Base-by-base conservation (phyloP, 768 basidiomycete genomes). In the Daedalea quercina region DNA sequence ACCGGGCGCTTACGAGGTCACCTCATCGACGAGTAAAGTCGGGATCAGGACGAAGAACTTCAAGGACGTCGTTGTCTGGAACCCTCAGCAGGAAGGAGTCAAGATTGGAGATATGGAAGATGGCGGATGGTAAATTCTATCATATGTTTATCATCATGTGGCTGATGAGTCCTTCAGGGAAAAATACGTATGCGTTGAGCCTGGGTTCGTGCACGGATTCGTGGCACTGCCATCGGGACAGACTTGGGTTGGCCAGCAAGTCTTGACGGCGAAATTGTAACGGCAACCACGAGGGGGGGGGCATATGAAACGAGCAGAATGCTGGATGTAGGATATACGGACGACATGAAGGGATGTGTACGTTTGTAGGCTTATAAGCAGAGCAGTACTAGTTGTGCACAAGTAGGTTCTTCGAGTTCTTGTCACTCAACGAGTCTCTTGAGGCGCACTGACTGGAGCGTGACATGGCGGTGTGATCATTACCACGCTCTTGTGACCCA, bases 51-150 rank as follows among this genome's bases (percentile, higher is more conserved):
- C 76, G 17, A 65, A 53, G n/a, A 76, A 78, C 41, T 70, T 90
- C 57, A 85, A 84, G 62, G 85, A 92, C 54, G 80, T 93, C 7
- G 92, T 94, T n/a, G 72, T 95, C 37, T 98, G 96, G 95, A 98
- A 99, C 71, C 95, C 96, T 7, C 82, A 82, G 60, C 74, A 72
- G 28, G 80, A 77, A 54, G 92, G 92, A 0, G 71, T 73, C 22
- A 85, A 80, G 61, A 87, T 98, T 9, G 81, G 68, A 12, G 95
- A 99, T 64, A 92, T 99, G 91, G 91, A 97, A 63, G 76, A 78
- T 6, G 77, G 78, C 0, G 95, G 94, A 65, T 94, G 90, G 90
- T 93, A 65, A 56, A 80, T 22, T 23, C 2, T 12, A 49, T 28
- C 44, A 47, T 26, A 28, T 47, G 33, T 24, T 41, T 44, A 20